Evolutionary conservation across 371 early-diverging fungal genomes (phyloP).

Genomic region (Mucor ambiguus): DNA sequence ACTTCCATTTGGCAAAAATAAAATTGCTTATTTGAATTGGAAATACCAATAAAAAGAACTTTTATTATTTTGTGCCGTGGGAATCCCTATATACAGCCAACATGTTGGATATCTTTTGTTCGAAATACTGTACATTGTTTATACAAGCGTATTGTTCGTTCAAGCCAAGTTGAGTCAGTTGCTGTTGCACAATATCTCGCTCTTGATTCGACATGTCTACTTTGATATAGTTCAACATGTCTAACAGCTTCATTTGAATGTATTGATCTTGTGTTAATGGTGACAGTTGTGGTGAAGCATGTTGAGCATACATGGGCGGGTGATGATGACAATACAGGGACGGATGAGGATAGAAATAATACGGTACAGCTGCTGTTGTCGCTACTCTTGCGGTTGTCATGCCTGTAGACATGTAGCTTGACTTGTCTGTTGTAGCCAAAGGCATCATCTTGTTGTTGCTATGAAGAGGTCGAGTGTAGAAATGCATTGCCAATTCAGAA

Average conservation of each 20-base stretch:
- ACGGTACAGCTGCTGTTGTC: background rate
- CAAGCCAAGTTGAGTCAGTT: background rate
- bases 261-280: background rate
- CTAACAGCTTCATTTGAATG: background rate
- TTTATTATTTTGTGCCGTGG: constrained; percentile 6
- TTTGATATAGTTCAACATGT: background rate
- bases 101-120: background rate
- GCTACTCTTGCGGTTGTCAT: no score
- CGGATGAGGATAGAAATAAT: background rate
- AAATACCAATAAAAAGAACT: no score
- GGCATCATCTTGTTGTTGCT: background rate
- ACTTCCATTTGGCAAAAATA: no score
- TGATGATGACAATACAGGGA: constrained; percentile 1
- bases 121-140: background rate
- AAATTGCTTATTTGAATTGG: no score
- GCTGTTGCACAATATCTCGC: background rate
- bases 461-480: background rate
- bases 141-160: constrained; percentile 8
- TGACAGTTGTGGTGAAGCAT: no score
- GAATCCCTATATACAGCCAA: constrained; percentile 4
- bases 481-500: constrained; percentile 3
- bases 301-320: no score
- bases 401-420: background rate
- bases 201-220: background rate
- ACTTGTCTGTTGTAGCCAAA: background rate